Percentiles rank a stretch among this genome's conserved stretches.
These are phyloP conservation scores for Apiosordaria backusii DNA, from an alignment of 495 filamentous ascomycete species.

Conservation along the genomic window DNA sequence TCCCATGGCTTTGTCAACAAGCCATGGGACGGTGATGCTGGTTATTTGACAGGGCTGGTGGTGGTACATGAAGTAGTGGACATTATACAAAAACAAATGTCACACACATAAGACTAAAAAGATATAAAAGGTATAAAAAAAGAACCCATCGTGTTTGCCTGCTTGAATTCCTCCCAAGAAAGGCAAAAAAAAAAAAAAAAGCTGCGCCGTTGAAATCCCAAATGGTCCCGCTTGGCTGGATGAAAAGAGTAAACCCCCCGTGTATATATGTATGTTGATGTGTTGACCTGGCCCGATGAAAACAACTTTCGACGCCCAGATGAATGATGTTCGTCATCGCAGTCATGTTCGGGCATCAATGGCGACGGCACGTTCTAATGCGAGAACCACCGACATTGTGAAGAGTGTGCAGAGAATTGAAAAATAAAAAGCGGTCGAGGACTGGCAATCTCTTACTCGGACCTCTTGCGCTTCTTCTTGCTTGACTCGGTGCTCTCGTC, in stretches of 20 bases:
- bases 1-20: background rate
- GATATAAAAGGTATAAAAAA: background rate
- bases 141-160: background rate
- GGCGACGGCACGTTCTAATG: slow-evolving; percentile 35
- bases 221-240: slow-evolving; percentile 11
- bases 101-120: background rate
- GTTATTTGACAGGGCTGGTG: background rate
- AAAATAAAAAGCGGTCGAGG: slow-evolving; percentile 7
- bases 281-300: slow-evolving; percentile 8
- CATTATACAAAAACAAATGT: background rate
- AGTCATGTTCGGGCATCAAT: slow-evolving; percentile 38
- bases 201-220: slow-evolving; percentile 2
- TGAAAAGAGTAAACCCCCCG: slow-evolving; percentile 15
- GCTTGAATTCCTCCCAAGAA: background rate
- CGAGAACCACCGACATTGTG: slow-evolving; percentile 33
- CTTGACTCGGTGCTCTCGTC: slow-evolving; percentile 48
- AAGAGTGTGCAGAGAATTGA: slow-evolving; percentile 40
- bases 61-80: background rate
- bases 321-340: slow-evolving; percentile 38
- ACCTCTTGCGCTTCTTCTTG: slow-evolving; percentile 77
- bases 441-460: slow-evolving; percentile 36
- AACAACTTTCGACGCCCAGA: too few species aligned
- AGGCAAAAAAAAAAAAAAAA: background rate
- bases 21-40: background rate
- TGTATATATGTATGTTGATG: slow-evolving; percentile 9